phyloP scores from a whole-genome alignment of 75 land plant genomes.

The Picea glauca region DNA sequence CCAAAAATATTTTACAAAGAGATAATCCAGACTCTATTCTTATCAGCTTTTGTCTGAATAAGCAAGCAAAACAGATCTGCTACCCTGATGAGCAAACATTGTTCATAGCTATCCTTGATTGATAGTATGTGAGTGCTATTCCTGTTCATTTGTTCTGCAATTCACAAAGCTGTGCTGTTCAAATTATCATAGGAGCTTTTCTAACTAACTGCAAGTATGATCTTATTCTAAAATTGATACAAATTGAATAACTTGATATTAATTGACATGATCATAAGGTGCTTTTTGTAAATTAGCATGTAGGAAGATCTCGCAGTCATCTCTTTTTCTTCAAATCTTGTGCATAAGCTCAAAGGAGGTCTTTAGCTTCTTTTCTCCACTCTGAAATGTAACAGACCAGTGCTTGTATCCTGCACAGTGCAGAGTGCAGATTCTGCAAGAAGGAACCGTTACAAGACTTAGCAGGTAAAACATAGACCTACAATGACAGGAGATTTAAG shows the following conservation, averaged over 20 bases:
- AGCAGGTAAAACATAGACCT: no score
- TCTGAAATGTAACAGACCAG: background rate
- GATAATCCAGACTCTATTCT: no score
- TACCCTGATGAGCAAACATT: background rate
- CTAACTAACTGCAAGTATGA: background rate
- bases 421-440: background rate
- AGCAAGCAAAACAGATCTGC: no score
- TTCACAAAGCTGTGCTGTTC: no score
- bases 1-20: no score
- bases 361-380: background rate
- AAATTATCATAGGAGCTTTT: background rate
- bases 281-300: background rate
- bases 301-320: background rate
- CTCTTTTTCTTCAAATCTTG: background rate
- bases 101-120: background rate
- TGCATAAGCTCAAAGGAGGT: background rate
- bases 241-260: background rate
- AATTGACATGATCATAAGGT: background rate
- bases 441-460: background rate
- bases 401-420: background rate
- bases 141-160: no score
- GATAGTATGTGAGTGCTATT: background rate
- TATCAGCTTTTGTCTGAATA: no score
- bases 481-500: no score
- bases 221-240: background rate